Base-by-base conservation (phyloP, 2,329 filamentous ascomycete genomes). In the Grosmannia huntii region DNA sequence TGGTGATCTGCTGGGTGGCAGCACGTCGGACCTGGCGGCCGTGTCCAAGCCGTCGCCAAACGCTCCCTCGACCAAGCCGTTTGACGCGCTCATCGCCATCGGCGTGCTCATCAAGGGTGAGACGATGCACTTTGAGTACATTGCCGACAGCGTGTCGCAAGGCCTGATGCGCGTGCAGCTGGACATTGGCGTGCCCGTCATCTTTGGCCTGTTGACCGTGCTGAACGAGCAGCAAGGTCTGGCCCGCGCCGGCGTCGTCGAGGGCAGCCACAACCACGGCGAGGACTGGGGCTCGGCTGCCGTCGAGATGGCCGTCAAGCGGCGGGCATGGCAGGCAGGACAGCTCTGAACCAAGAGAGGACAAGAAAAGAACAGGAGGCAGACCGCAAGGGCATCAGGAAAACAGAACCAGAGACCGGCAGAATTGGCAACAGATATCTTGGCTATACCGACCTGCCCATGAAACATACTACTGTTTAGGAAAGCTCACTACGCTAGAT, bases 51-150 rank as follows among this genome's bases (percentile, higher is more conserved):
- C 31, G n/a, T 27, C 52, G 1, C 27, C 49, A 7, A 62, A 72
- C 55, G 67, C 73, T 3, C 64, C 73, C 3, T 69, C 76, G 61
- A 73, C 80, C 59, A 74, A 77, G 58, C 83, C 90, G 23, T 97
- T 97, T 67, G 92, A 97, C 69, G 94, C 94, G 62, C 84, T 99
- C 63, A 91, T 99, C 64, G 90, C 94, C 57, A 88, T 99, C 65
- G 94, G 94, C 58, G 91, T 96, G 59, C 82, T 99, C 61, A 96
- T 99, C 76, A 99, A 99, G 77, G 94, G 94, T 70, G 89, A 95
- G 74, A 97, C 94, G 7, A 96, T 96, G 90, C 94, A 99, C 75
- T 99, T 99, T 68, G 94, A 99, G 75, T 97, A 99, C 75, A 99
- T 99, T 66, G 82, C 91, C 49, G 94, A 97, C 63, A 83, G 89